Evolutionary conservation across 805 yeast genomes (phyloP).

Genomic region (Saccharomycodes ludwigii): DNA sequence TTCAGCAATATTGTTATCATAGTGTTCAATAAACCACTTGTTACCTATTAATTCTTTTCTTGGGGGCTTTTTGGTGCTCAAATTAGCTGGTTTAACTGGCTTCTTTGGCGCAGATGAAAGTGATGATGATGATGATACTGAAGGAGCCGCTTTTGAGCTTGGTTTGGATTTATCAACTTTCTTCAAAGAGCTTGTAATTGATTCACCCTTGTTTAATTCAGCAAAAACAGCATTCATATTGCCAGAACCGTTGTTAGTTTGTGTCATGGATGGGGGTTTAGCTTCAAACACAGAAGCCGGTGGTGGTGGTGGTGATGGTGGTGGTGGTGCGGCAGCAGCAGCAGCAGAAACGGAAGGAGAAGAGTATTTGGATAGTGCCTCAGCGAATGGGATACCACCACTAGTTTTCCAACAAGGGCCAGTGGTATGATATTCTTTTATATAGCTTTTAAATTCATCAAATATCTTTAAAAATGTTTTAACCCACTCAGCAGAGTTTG

Average conservation of each 20-base stretch:
- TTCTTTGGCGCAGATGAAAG: constrained; percentile 53
- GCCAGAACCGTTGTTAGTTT: constrained; percentile 19
- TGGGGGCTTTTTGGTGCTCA: constrained; percentile 38
- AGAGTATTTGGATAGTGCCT: constrained; percentile 28
- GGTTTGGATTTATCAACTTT: constrained; percentile 88
- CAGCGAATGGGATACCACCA: constrained; percentile 45
- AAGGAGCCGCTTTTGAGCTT: constrained; percentile 70
- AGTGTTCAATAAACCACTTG: constrained; percentile 83
- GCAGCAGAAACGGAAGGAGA: constrained; percentile 26
- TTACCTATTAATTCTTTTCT: constrained; percentile 73
- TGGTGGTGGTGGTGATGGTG: constrained; percentile 92
- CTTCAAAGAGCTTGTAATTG: constrained; percentile 72
- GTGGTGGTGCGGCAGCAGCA: constrained; percentile 39
- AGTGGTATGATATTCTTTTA: constrained; percentile 64
- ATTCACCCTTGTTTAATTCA: constrained; percentile 78
- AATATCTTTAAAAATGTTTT: constrained; percentile 48
- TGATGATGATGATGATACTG: constrained; percentile 29
- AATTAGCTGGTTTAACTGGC: constrained; percentile 69
- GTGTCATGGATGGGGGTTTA: constrained; percentile 16
- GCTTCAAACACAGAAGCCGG: constrained; percentile 58
- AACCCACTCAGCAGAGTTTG: constrained; percentile 73
- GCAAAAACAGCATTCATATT: constrained; percentile 87
- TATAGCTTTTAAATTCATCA: constrained; percentile 59
- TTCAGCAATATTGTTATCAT: constrained; percentile 43
- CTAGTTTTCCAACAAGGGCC: constrained; percentile 73